phyloP scores from a whole-genome alignment of 768 basidiomycete species.

The Dioszegia hungarica region DNA sequence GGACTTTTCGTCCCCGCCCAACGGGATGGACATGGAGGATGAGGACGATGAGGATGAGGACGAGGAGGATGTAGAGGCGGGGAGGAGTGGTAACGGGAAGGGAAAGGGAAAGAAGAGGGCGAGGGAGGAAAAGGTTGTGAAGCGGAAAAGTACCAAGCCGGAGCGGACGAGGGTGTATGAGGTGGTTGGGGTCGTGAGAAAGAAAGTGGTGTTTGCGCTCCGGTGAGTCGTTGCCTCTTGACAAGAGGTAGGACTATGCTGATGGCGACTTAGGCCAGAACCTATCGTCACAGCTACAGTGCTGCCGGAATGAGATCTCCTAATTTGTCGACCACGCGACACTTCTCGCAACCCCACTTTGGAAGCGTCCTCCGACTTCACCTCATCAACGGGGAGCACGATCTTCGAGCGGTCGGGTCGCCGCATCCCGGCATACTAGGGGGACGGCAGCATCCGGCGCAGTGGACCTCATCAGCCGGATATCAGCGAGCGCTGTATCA shows the following conservation, averaged over 20 bases:
- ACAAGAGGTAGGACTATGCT: neutral
- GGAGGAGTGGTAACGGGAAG: conserved; percentile 1
- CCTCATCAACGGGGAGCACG: too few relatives aligned
- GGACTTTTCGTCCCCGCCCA: conserved; percentile 24
- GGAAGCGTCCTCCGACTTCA: too few relatives aligned
- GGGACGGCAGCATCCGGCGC: too few relatives aligned
- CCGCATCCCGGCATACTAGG: too few relatives aligned
- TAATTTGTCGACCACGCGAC: neutral
- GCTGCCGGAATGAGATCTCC: conserved; percentile 34
- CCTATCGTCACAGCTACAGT: conserved; percentile 47
- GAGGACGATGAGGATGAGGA: conserved; percentile 13
- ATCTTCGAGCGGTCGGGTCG: too few relatives aligned
- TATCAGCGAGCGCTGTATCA: too few relatives aligned
- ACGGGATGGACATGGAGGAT: conserved; percentile 1
- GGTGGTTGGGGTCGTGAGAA: conserved; percentile 42
- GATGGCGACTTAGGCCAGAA: conserved; percentile 34
- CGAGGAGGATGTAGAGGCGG: neutral
- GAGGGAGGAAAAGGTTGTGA: neutral
- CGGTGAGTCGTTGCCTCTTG: conserved; percentile 25
- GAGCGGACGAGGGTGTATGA: conserved; percentile 42
- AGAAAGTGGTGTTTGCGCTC: conserved; percentile 46
- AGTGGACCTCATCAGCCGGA: too few relatives aligned
- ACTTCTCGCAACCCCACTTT: neutral
- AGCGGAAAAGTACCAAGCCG: neutral
- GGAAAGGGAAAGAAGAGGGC: conserved; percentile 7